Evolutionary conservation across 257 asterid species (phyloP).

Genomic region (Solanum lignicaule): DNA sequence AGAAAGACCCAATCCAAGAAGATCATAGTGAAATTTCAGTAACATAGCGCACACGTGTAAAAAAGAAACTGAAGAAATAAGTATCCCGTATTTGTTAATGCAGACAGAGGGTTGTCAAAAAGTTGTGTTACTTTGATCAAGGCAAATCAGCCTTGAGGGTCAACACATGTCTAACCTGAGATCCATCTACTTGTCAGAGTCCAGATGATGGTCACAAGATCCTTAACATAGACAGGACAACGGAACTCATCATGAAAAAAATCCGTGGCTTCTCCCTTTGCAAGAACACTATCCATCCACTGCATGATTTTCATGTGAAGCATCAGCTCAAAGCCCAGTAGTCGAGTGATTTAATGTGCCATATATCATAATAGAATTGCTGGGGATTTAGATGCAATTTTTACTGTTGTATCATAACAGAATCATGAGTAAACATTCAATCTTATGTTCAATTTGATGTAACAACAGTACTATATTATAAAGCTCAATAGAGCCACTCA

Average conservation of each 20-base stretch:
- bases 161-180: conserved; percentile 50
- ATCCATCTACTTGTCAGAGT: conserved; percentile 46
- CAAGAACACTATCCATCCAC: conserved; percentile 88
- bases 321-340: background rate
- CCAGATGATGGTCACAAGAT: conserved; percentile 47
- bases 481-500: background rate
- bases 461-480: background rate
- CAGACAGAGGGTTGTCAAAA: background rate
- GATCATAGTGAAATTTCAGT: background rate
- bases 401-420: background rate
- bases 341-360: background rate
- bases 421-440: background rate
- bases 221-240: conserved; percentile 86
- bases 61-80: background rate
- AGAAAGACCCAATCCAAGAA: background rate
- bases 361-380: background rate
- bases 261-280: conserved; percentile 53
- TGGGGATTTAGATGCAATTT: background rate
- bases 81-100: background rate
- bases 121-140: background rate
- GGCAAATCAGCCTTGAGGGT: background rate
- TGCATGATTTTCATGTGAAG: conserved; percentile 21
- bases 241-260: conserved; percentile 88
- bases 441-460: background rate
- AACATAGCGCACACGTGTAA: background rate